Evolutionary conservation across 257 asterid genomes (phyloP).

Genomic region (Verbascum thapsus): DNA sequence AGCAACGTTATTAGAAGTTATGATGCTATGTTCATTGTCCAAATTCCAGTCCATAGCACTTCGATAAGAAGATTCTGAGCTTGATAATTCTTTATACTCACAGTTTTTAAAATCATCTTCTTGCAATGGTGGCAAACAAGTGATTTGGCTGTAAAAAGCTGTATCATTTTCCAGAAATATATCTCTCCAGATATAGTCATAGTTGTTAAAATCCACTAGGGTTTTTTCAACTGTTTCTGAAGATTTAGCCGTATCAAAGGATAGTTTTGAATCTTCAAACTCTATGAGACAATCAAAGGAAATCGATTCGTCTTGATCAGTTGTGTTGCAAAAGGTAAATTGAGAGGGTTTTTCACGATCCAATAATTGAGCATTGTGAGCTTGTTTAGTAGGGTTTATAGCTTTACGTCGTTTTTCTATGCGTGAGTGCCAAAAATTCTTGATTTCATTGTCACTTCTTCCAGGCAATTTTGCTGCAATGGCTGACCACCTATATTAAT

Average conservation of each 20-base stretch:
- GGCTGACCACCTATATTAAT: slow-evolving; percentile 37
- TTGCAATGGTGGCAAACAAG: slow-evolving; percentile 5
- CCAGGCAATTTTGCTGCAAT: slow-evolving; percentile 36
- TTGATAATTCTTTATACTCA: slow-evolving; percentile 22
- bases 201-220: slow-evolving; percentile 1
- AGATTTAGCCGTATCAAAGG: background rate
- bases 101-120: slow-evolving; percentile 27
- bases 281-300: background rate
- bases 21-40: no score
- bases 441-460: slow-evolving; percentile 39
- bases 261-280: background rate
- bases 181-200: no score
- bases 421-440: slow-evolving; percentile 42
- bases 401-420: slow-evolving; percentile 20
- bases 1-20: no score
- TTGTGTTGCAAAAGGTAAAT: no score
- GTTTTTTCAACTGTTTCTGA: background rate
- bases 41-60: background rate
- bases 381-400: background rate
- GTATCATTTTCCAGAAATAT: background rate
- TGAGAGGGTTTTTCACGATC: no score
- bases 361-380: no score
- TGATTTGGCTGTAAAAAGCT: background rate
- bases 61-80: no score
- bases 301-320: no score